These are phyloP conservation scores for Stentor roeselii DNA, from an alignment of 73 alveolate species.

Conservation along the genomic window DNA sequence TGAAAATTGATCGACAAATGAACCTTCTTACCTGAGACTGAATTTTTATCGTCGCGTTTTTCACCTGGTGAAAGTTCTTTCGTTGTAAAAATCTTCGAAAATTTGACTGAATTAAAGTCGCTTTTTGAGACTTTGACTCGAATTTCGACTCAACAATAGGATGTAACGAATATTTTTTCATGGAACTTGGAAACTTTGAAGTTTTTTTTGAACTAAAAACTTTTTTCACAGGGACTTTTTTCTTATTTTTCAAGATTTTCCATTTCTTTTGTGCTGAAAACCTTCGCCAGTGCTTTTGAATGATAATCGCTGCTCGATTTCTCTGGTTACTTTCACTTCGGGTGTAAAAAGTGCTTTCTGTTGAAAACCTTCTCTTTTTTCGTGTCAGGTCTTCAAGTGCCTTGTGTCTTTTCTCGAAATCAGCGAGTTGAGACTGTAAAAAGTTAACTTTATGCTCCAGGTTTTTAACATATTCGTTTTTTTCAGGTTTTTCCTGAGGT, in stretches of 20 bases:
- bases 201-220: not conserved
- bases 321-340: not conserved
- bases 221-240: not conserved
- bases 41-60: slow-evolving; percentile 4
- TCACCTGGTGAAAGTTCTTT: not conserved
- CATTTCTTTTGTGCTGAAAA: slow-evolving; percentile 2
- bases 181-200: not conserved
- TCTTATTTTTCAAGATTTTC: not conserved
- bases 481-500: not conserved
- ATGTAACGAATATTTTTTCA: not conserved
- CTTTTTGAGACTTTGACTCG: not conserved
- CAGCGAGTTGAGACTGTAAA: not conserved
- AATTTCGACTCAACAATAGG: not conserved
- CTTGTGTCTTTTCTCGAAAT: slow-evolving; percentile 1
- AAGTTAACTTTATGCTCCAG: not conserved
- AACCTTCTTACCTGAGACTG: not conserved
- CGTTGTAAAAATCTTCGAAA: not conserved
- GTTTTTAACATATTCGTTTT: not conserved
- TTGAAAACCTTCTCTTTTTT: slow-evolving; percentile 6
- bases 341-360: not conserved
- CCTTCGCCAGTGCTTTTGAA: slow-evolving; percentile 16
- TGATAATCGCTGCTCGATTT: not conserved
- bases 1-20: not conserved
- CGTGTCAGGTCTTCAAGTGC: not conserved
- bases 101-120: slow-evolving; percentile 4